Percentiles rank a stretch among this genome's conserved stretches.
Conservation (phyloP, 1,284 basidiomycete genomes). For the Tilletia horrida region DNA sequence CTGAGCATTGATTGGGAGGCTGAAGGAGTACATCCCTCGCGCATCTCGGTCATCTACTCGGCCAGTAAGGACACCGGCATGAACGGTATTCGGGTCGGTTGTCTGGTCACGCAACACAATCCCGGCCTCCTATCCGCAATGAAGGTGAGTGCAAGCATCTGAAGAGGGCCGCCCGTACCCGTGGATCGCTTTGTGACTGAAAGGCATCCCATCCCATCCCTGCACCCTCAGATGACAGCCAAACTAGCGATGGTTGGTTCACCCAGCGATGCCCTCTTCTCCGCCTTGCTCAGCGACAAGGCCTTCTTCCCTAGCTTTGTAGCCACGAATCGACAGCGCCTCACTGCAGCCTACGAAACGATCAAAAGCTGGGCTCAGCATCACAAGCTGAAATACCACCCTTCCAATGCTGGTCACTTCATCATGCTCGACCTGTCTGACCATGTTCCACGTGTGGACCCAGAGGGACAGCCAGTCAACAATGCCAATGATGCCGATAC, state of each 20-base stretch:
- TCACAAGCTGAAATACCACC: slow-evolving; percentile 24
- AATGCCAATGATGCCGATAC: slow-evolving; percentile 21
- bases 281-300: slow-evolving; percentile 29
- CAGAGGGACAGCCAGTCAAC: not conserved
- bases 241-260: slow-evolving; percentile 41
- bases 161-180: no score
- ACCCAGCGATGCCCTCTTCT: slow-evolving; percentile 61
- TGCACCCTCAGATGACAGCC: slow-evolving; percentile 21
- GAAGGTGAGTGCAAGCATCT: slow-evolving; percentile 8
- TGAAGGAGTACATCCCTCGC: slow-evolving; percentile 33
- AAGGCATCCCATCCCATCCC: no score
- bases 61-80: slow-evolving; percentile 43
- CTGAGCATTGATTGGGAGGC: slow-evolving; percentile 34
- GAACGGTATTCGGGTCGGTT: slow-evolving; percentile 45
- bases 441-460: slow-evolving; percentile 66
- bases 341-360: slow-evolving; percentile 23
- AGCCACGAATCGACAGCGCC: slow-evolving; percentile 59
- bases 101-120: slow-evolving; percentile 39
- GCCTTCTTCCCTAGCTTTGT: slow-evolving; percentile 54
- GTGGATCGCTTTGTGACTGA: no score
- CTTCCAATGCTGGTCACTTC: slow-evolving; percentile 32
- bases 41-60: slow-evolving; percentile 36
- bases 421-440: slow-evolving; percentile 82
- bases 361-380: slow-evolving; percentile 22
- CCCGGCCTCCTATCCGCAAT: slow-evolving; percentile 31